Evolutionary conservation across 306 rosid species (phyloP).

Genomic region (Glycine soja): DNA sequence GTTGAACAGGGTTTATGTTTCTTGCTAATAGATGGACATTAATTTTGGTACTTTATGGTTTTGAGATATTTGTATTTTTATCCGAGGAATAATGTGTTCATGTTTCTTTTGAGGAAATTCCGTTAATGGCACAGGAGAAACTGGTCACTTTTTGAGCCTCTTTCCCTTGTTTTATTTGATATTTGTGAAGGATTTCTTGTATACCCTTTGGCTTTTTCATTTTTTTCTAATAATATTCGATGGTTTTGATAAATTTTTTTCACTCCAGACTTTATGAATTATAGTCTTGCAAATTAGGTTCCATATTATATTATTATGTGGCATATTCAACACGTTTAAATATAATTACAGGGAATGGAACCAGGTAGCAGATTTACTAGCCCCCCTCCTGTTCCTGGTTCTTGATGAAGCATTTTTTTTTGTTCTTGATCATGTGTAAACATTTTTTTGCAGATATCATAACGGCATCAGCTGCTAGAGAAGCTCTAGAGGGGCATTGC

Average conservation of each 20-base stretch:
- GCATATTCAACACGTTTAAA: background rate
- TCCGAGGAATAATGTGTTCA: background rate
- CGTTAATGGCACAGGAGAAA: background rate
- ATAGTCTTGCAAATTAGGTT: constrained; percentile 15
- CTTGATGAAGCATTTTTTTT: too few relatives aligned
- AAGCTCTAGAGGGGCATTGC: constrained; percentile 96
- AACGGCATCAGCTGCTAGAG: constrained; percentile 83
- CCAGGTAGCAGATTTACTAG: constrained; percentile 1
- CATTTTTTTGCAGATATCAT: constrained; percentile 57
- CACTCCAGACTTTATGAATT: too few relatives aligned
- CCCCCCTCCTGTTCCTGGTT: background rate
- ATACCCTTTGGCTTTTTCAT: background rate
- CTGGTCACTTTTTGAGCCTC: background rate
- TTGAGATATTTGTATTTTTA: background rate
- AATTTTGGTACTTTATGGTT: background rate
- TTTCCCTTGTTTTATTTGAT: background rate
- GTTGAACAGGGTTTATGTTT: background rate
- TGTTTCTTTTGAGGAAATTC: constrained; percentile 4
- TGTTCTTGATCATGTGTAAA: background rate
- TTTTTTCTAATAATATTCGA: background rate
- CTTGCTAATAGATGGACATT: constrained; percentile 3
- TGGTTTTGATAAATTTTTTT: too few relatives aligned
- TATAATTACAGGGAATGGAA: constrained; percentile 33
- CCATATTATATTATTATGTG: background rate
- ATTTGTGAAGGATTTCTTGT: constrained; percentile 22